Conservation (phyloP, 257 asterid species). For the Leptodermis oblonga region DNA sequence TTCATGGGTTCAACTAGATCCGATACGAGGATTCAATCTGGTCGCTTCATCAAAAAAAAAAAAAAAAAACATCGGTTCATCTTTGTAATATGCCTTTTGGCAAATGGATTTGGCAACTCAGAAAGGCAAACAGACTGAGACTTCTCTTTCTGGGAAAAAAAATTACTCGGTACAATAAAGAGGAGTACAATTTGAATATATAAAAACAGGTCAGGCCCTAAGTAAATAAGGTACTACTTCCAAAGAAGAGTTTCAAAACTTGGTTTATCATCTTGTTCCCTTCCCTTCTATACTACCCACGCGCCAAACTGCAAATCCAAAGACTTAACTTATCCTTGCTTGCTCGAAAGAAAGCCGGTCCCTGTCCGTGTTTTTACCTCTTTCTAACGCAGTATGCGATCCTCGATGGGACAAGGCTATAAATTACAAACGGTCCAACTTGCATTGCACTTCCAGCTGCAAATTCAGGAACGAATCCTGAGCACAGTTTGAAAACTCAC, state of each 20-base stretch:
- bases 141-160: neutral
- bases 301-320: neutral
- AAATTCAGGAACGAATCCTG: neutral
- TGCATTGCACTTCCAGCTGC: neutral
- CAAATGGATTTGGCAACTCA: too few relatives aligned
- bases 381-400: neutral
- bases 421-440: neutral
- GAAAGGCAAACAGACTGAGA: too few relatives aligned
- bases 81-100: too few relatives aligned
- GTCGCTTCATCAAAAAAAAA: too few relatives aligned
- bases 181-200: neutral
- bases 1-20: too few relatives aligned
- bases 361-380: neutral
- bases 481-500: constrained; percentile 5
- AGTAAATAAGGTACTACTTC: neutral
- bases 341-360: neutral
- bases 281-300: neutral
- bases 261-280: neutral
- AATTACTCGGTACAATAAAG: neutral
- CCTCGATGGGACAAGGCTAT: neutral
- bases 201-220: neutral
- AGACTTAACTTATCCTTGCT: neutral
- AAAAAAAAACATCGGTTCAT: too few relatives aligned
- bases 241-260: too few relatives aligned
- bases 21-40: too few relatives aligned